Evolutionary conservation across 257 asterid species (phyloP).

Genomic region (Lithospermum erythrorhizon): DNA sequence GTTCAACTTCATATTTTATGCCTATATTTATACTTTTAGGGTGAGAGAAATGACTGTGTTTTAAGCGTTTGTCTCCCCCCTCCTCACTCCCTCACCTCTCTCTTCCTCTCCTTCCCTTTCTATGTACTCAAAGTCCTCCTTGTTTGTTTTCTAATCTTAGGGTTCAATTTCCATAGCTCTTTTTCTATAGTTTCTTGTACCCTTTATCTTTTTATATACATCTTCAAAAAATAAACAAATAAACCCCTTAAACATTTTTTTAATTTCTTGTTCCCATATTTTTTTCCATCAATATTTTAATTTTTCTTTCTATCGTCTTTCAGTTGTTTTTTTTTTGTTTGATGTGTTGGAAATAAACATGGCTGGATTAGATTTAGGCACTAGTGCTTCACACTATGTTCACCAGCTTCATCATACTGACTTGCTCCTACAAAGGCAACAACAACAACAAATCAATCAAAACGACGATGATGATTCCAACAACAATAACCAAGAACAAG

Average conservation of each 20-base stretch:
- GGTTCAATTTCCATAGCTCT: slow-evolving; percentile 10
- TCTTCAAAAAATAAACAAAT: slow-evolving; percentile 1
- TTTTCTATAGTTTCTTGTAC: slow-evolving; percentile 3
- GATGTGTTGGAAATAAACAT: slow-evolving; percentile 19
- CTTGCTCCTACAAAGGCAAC: slow-evolving; percentile 37
- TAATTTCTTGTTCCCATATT: neutral
- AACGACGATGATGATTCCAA: slow-evolving; percentile 11
- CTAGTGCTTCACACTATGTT: slow-evolving; percentile 43
- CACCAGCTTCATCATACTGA: slow-evolving; percentile 48
- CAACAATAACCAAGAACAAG: slow-evolving; percentile 5
- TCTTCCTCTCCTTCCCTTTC: slow-evolving; percentile 5
- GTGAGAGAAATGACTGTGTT: slow-evolving; percentile 7
- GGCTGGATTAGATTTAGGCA: slow-evolving; percentile 80
- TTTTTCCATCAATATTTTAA: neutral
- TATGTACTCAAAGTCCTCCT: slow-evolving; percentile 10
- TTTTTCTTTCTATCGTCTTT: neutral
- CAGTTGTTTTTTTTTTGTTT: slow-evolving; percentile 5
- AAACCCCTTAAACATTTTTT: slow-evolving; percentile 3
- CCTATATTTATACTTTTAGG: slow-evolving; percentile 11
- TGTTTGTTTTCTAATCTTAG: slow-evolving; percentile 3
- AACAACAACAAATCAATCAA: slow-evolving; percentile 3
- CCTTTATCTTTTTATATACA: neutral
- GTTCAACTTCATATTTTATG: neutral
- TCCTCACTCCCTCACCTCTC: neutral
- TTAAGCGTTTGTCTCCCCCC: slow-evolving; percentile 9